Evolutionary conservation across 331 rosid species (phyloP).

Genomic region (Quercus lobata): DNA sequence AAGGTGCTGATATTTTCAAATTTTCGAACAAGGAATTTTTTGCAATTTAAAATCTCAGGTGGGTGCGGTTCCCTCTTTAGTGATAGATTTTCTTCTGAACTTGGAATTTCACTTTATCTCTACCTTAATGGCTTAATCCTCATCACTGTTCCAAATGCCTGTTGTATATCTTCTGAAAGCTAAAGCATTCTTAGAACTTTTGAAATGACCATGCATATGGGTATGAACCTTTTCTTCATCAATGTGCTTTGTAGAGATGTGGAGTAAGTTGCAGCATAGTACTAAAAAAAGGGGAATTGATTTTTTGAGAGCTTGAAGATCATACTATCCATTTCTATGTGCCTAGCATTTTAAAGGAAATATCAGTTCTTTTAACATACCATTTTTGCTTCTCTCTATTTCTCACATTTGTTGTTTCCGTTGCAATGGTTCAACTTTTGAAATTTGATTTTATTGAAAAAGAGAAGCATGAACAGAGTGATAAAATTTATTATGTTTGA

Average conservation of each 20-base stretch:
- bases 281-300: background rate
- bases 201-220: background rate
- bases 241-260: background rate
- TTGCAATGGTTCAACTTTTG: too few relatives aligned
- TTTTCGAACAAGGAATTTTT: constrained; percentile 10
- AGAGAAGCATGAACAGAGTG: too few relatives aligned
- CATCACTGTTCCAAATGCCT: background rate
- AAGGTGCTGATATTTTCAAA: constrained; percentile 17
- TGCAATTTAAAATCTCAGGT: constrained; percentile 13
- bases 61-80: background rate
- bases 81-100: constrained; percentile 10
- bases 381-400: too few relatives aligned
- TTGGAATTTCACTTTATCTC: background rate
- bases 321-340: too few relatives aligned
- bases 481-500: too few relatives aligned
- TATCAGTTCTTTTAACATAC: too few relatives aligned
- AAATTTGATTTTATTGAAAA: too few relatives aligned
- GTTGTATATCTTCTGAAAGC: background rate
- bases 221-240: too few relatives aligned
- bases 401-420: too few relatives aligned
- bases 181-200: background rate
- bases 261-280: background rate
- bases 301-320: too few relatives aligned
- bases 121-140: background rate
- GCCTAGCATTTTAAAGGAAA: too few relatives aligned